Evolutionary conservation across 306 rosid species (phyloP).

Genomic region (Mimosa pudica): DNA sequence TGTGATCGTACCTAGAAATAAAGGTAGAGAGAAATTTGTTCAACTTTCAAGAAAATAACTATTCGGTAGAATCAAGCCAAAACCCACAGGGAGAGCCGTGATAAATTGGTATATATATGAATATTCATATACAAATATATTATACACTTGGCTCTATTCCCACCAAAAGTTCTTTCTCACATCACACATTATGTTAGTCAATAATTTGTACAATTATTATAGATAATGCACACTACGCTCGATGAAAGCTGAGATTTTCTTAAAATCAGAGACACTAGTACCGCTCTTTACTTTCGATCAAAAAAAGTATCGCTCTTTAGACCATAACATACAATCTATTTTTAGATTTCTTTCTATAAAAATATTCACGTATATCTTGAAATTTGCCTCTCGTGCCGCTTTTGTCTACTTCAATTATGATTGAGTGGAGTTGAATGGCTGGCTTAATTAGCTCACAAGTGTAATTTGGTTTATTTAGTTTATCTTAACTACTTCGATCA

Average conservation of each 20-base stretch:
- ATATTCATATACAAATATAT: not conserved
- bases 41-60: constrained; percentile 20
- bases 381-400: not conserved
- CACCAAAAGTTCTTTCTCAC: not conserved
- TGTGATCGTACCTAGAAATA: not conserved
- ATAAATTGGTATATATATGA: constrained; percentile 8
- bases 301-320: not conserved
- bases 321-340: not conserved
- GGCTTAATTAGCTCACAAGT: no score
- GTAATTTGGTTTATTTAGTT: not conserved
- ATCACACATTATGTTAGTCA: not conserved
- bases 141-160: constrained; percentile 5
- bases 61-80: constrained; percentile 22
- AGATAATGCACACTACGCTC: constrained; percentile 2
- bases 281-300: no score
- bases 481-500: not conserved
- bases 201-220: not conserved
- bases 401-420: no score
- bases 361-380: not conserved
- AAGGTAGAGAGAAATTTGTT: not conserved
- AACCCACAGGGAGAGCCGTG: constrained; percentile 22
- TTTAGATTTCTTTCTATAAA: not conserved
- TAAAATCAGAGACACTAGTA: not conserved
- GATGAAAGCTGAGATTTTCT: not conserved
- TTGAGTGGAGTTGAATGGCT: no score